A percentile compares a stretch with the other conserved stretches of the same genome.
These are phyloP conservation scores for Zymoseptoria passerinii DNA, from an alignment of 2,329 filamentous ascomycete genomes.

Conservation along the genomic window DNA sequence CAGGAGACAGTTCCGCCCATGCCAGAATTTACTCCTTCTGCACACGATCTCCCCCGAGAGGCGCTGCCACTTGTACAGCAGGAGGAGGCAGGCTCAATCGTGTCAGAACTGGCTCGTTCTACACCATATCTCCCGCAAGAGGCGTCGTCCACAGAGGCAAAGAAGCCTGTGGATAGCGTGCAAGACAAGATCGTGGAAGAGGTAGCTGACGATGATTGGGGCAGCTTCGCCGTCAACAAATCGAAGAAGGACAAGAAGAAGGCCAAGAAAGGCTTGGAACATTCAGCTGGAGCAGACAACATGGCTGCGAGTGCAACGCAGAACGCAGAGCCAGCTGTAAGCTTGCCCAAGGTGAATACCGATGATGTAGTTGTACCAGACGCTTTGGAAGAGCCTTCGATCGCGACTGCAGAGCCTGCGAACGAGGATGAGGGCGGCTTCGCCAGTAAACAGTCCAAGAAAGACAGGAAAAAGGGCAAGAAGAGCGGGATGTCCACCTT, in stretches of 20 bases:
- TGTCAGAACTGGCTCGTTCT: neutral
- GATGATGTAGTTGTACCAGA: conserved; percentile 1
- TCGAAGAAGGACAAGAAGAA: conserved; percentile 28
- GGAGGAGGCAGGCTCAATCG: neutral
- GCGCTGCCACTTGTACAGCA: neutral
- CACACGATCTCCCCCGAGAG: neutral
- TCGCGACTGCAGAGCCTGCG: conserved; percentile 6
- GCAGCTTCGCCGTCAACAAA: conserved; percentile 16
- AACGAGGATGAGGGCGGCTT: conserved; percentile 15
- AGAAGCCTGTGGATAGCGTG: neutral
- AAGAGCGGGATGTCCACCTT: conserved; percentile 14
- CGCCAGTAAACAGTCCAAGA: conserved; percentile 32
- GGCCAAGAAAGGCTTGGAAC: conserved; percentile 10
- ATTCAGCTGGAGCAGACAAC: neutral
- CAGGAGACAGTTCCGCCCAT: neutral
- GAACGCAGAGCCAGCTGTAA: neutral
- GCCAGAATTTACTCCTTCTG: neutral
- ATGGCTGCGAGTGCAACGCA: neutral
- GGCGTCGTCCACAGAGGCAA: neutral
- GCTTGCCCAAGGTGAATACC: neutral
- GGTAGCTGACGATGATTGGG: conserved; percentile 1
- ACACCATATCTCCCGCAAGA: neutral
- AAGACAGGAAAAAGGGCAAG: conserved; percentile 36
- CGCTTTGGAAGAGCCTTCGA: neutral
- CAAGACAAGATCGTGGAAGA: neutral